Percentiles rank a stretch among this genome's conserved stretches.
Conservation (phyloP, 495 filamentous ascomycete species). For the Aspergillus campestris region DNA sequence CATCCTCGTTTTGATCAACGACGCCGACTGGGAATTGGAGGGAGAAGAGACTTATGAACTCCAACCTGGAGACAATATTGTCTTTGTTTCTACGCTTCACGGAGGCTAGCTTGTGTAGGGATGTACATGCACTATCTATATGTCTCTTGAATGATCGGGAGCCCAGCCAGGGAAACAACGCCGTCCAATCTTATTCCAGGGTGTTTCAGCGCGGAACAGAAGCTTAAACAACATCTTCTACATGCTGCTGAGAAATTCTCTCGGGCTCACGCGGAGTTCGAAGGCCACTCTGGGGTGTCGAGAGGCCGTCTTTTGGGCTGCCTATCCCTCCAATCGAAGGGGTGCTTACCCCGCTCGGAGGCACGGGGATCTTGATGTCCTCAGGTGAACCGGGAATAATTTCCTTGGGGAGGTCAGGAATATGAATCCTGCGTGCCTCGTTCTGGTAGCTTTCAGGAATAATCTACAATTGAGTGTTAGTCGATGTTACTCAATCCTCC, state of each 20-base stretch:
- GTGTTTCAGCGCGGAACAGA: neutral
- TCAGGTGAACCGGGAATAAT: constrained; percentile 70
- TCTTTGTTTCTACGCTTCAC: constrained; percentile 97
- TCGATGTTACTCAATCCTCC: constrained; percentile 6
- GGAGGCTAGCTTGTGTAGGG: constrained; percentile 51
- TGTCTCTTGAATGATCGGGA: no score
- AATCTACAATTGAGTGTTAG: constrained; percentile 45
- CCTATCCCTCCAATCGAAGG: constrained; percentile 39
- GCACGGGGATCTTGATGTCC: constrained; percentile 75
- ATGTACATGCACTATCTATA: no score
- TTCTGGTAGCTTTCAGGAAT: constrained; percentile 97
- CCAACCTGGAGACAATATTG: constrained; percentile 71
- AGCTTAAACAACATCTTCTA: constrained; percentile 39
- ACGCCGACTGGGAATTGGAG: constrained; percentile 97
- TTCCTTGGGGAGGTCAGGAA: constrained; percentile 52
- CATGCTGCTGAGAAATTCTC: constrained; percentile 40
- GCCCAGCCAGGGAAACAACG: neutral
- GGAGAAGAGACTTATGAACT: constrained; percentile 86
- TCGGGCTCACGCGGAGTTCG: constrained; percentile 40
- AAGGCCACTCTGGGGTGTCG: constrained; percentile 37
- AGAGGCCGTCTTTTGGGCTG: constrained; percentile 33
- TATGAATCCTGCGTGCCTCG: constrained; percentile 78
- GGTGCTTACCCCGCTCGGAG: constrained; percentile 46
- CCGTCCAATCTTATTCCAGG: neutral
- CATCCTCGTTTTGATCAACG: constrained; percentile 96